Evolutionary conservation across 2,329 filamentous ascomycete genomes (phyloP).

Genomic region (Pseudogymnoascus sp.): DNA sequence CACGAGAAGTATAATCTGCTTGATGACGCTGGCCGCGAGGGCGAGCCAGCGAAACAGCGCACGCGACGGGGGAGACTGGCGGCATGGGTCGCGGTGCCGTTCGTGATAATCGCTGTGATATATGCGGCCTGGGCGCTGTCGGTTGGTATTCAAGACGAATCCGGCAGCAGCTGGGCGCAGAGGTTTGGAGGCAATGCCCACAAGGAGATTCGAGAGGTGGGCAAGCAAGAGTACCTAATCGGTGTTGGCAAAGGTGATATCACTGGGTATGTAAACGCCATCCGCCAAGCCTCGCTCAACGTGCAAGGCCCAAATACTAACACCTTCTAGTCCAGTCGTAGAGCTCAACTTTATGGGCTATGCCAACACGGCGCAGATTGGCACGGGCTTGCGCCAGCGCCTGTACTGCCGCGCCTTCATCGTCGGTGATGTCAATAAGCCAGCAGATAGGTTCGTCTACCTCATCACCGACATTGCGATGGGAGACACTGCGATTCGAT

Average conservation of each 20-base stretch:
- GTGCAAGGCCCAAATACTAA: not conserved
- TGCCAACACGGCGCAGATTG: conserved; percentile 75
- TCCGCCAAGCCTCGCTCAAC: not conserved
- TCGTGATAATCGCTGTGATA: not conserved
- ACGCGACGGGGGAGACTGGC: not conserved
- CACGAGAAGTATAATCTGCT: conserved; percentile 2
- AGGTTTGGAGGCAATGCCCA: not conserved
- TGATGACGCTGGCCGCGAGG: not conserved
- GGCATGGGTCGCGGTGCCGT: not conserved
- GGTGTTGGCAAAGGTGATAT: conserved; percentile 68
- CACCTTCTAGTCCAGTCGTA: conserved; percentile 60
- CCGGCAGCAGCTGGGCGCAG: not conserved
- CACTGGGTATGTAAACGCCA: conserved; percentile 47
- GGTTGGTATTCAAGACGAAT: not conserved
- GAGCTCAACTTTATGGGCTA: conserved; percentile 92
- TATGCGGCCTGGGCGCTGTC: conserved; percentile 10
- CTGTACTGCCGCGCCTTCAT: conserved; percentile 88
- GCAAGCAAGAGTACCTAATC: conserved; percentile 46
- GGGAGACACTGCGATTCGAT: conserved; percentile 80
- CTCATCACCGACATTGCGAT: conserved; percentile 80
- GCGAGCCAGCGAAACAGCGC: not conserved
- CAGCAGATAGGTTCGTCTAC: conserved; percentile 73
- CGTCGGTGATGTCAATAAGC: conserved; percentile 59
- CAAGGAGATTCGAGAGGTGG: conserved; percentile 12
- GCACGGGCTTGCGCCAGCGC: conserved; percentile 78